Base-by-base conservation (phyloP, 2,329 filamentous ascomycete species). In the Rhynchosporium secalis region DNA sequence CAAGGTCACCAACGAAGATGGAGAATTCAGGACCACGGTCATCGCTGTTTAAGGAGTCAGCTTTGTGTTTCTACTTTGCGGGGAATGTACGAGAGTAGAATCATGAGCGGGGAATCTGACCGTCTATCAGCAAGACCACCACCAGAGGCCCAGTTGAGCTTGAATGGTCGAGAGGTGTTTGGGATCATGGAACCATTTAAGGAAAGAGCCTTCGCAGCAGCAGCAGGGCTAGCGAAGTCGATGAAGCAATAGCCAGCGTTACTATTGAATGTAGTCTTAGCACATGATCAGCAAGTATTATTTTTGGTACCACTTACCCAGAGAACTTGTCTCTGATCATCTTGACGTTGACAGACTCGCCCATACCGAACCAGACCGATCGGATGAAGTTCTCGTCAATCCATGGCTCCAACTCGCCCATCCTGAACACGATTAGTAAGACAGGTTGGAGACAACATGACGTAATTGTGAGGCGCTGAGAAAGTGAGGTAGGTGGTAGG, bases 281-380 rank as follows among this genome's bases (percentile, higher is more conserved):
- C 29, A 60, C 64, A 61, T 61, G 67, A 40, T 54, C 9, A 29
- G 29, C 20, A 15, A 45, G n/a, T 28, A 54, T 52, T 15, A 29
- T 45, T 46, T 29, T 38, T 40, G 13, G 41, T 51, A 26, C 54
- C 47, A 74, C 83, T 78, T 83, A 96, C 92, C 94, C 95, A 75
- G 94, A 97, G 78, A 96, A 96, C 79, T 97, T 97, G 81, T 99
- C 95, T 69, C 95, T 91, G 73, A 99, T 99, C 84, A 99, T 96
- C 86, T 99, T 99, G 72, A 99, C 95, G 72, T 97, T 97, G 72
- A 99, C 95, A 67, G 87, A 87, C 78, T 98, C 95, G 70, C 90
- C 92, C 80, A 96, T 90, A 72, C 93, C 87, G 73, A 92, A 96
- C 67, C 81, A 98, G 51, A 98, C 87, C 71, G 90, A 95, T 78